Percentiles rank a stretch among this genome's conserved stretches.
Evolutionary conservation across 1,139 yeast species (phyloP).

Genomic region (Yamadazyma diddensiae): DNA sequence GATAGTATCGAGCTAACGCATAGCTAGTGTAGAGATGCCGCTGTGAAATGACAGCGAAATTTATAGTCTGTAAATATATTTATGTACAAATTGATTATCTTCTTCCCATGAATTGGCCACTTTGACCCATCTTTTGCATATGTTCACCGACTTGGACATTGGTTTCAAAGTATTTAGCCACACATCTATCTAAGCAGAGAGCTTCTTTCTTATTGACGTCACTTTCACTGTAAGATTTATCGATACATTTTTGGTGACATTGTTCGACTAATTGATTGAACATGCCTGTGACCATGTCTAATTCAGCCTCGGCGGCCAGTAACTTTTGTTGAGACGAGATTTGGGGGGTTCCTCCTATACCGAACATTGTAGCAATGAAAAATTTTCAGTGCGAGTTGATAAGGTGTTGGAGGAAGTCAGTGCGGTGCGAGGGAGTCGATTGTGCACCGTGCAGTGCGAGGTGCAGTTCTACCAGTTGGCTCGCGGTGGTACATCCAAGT

Average conservation of each 20-base stretch:
- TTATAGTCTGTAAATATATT: too few relatives aligned
- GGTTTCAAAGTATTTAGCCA: constrained; percentile 92
- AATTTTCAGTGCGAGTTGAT: constrained; percentile 5
- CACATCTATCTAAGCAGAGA: constrained; percentile 95
- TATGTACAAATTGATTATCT: constrained; percentile 18
- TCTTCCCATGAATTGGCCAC: constrained; percentile 52
- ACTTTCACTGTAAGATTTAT: constrained; percentile 62
- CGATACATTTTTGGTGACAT: constrained; percentile 88
- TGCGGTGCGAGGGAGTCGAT: too few relatives aligned
- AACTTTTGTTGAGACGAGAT: constrained; percentile 71
- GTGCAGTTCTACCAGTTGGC: too few relatives aligned
- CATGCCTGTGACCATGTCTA: constrained; percentile 97
- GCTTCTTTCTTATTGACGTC: constrained; percentile 83
- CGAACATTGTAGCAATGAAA: constrained; percentile 46
- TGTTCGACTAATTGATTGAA: constrained; percentile 82
- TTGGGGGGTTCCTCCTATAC: constrained; percentile 83
- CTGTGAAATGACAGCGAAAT: too few relatives aligned
- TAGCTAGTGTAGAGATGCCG: too few relatives aligned
- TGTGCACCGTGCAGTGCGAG: too few relatives aligned
- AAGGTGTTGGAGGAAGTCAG: background rate
- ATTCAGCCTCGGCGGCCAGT: constrained; percentile 80
- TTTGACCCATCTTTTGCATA: constrained; percentile 73
- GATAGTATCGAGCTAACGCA: too few relatives aligned
- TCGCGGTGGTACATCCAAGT: too few relatives aligned
- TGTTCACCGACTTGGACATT: constrained; percentile 94